These are phyloP conservation scores for Blastocystis sp. DNA, from an alignment of 352 stramenopile genomes.

Conservation along the genomic window DNA sequence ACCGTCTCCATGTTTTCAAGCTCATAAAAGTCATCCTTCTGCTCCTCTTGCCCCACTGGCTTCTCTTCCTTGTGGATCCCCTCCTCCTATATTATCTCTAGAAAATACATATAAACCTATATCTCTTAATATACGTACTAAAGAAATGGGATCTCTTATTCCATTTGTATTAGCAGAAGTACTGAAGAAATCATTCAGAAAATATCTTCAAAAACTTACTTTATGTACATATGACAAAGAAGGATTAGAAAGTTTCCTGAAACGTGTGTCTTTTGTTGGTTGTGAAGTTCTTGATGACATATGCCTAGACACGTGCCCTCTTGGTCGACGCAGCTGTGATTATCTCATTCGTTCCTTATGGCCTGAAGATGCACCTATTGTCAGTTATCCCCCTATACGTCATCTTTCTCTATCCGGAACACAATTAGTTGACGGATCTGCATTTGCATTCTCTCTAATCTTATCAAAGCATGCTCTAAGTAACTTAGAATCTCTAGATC, in stretches of 20 bases:
- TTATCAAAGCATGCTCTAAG: no score
- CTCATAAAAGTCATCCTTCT: no score
- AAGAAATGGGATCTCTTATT: constrained; percentile 11
- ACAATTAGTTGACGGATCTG: constrained; percentile 2
- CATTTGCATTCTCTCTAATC: no score
- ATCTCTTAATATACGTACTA: constrained; percentile 12
- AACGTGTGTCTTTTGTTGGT: constrained; percentile 13
- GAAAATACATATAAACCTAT: constrained; percentile 4
- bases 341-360: constrained; percentile 24
- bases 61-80: no score
- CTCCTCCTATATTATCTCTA: no score
- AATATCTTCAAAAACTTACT: neutral
- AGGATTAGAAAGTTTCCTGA: constrained; percentile 29
- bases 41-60: no score
- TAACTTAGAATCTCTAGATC: constrained; percentile 29
- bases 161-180: constrained; percentile 26
- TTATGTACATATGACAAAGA: constrained; percentile 14
- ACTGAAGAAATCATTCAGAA: constrained; percentile 1
- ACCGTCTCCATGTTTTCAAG: no score
- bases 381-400: constrained; percentile 1
- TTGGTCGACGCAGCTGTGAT: constrained; percentile 9
- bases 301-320: constrained; percentile 4
- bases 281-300: constrained; percentile 18
- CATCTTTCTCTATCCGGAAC: constrained; percentile 10
- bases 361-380: constrained; percentile 6